Evolutionary conservation across 2,329 filamentous ascomycete species (phyloP).

Genomic region (Cytospora paraplurivora): DNA sequence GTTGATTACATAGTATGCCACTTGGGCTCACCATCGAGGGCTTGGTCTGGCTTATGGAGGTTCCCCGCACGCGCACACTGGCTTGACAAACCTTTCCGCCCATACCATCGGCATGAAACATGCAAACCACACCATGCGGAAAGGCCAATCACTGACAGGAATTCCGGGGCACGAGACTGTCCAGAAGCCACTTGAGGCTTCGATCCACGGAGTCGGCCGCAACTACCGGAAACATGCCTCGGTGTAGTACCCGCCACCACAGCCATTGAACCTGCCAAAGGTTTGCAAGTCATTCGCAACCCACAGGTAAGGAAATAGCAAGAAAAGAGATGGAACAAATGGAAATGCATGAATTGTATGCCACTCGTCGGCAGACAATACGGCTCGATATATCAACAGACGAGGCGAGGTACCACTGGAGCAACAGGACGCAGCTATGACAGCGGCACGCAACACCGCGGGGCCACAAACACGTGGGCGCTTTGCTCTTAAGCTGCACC

Average conservation of each 20-base stretch:
- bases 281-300: not conserved
- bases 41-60: not conserved
- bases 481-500: conserved; percentile 8
- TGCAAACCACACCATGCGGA: not conserved
- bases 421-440: conserved; percentile 13
- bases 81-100: not conserved
- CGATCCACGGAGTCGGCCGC: not conserved
- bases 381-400: not conserved
- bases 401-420: not conserved
- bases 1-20: not conserved
- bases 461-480: conserved; percentile 21
- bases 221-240: not conserved
- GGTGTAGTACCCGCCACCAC: not conserved
- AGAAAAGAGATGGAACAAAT: not conserved
- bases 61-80: not conserved
- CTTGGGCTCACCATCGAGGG: not conserved
- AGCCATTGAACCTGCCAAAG: not conserved
- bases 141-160: not conserved
- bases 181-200: not conserved
- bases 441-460: conserved; percentile 18
- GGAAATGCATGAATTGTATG: not conserved
- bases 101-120: not conserved
- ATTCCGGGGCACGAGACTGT: not conserved
- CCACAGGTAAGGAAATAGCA: too few species aligned
- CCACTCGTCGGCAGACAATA: not conserved